Evolutionary conservation across 495 filamentous ascomycete genomes (phyloP).

Genomic region (Xeromyces bisporus): DNA sequence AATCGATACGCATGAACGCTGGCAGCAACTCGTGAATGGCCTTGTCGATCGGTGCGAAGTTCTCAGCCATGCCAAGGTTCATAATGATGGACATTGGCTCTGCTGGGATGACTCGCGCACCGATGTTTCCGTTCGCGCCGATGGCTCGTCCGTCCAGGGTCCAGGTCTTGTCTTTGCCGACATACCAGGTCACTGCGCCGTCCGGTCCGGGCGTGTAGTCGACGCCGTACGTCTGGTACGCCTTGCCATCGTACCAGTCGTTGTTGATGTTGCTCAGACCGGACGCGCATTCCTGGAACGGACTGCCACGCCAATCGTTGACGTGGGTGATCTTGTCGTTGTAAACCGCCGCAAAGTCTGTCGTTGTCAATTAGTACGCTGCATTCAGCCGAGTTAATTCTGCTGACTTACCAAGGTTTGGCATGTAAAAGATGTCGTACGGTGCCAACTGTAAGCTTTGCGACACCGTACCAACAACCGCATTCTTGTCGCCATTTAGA

Average conservation of each 20-base stretch:
- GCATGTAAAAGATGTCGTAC: conserved; percentile 61
- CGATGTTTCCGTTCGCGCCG: conserved; percentile 58
- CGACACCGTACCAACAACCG: conserved; percentile 43
- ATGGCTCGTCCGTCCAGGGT: conserved; percentile 46
- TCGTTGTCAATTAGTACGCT: background rate
- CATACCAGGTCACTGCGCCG: conserved; percentile 50
- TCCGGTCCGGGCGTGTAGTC: conserved; percentile 50
- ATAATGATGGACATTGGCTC: conserved; percentile 55
- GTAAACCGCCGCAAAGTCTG: conserved; percentile 47
- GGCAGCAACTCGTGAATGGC: too few species aligned
- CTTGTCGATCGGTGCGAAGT: too few species aligned
- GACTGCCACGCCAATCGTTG: too few species aligned
- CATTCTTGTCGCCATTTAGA: conserved; percentile 33
- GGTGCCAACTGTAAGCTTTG: conserved; percentile 61
- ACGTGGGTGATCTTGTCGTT: conserved; percentile 39
- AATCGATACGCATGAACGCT: conserved; percentile 55
- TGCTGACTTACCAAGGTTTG: conserved; percentile 43
- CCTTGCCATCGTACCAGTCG: too few species aligned
- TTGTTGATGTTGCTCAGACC: too few species aligned
- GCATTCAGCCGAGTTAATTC: too few species aligned
- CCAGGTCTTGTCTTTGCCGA: conserved; percentile 50
- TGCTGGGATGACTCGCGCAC: conserved; percentile 47
- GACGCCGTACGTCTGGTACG: conserved; percentile 55
- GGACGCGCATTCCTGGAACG: too few species aligned
- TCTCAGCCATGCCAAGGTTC: conserved; percentile 66